phyloP scores from a whole-genome alignment of 257 asterid species.

The Lavandula angustifolia region DNA sequence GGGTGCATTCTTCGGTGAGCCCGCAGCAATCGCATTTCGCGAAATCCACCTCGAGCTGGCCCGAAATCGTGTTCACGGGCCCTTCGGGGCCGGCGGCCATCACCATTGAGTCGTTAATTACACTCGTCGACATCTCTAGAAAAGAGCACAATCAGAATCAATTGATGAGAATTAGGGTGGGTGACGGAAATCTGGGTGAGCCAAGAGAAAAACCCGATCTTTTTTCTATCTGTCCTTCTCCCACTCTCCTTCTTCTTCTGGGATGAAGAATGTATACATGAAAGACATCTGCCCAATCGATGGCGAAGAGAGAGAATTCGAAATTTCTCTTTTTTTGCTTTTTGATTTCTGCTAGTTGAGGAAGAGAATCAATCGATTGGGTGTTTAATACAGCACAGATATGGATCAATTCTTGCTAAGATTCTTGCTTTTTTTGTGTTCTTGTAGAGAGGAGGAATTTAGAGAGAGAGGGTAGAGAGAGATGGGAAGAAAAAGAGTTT shows the following conservation, averaged over 20 bases:
- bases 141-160: conserved; percentile 23
- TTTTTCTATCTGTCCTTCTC: conserved; percentile 55
- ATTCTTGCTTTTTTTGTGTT: conserved; percentile 18
- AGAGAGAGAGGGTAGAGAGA: conserved; percentile 10
- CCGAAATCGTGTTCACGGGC: conserved; percentile 29
- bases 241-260: conserved; percentile 68
- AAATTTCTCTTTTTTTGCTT: neutral
- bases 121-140: conserved; percentile 52
- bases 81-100: conserved; percentile 46
- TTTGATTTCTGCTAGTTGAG: conserved; percentile 5
- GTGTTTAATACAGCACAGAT: neutral
- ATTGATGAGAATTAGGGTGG: too few species aligned
- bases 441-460: neutral
- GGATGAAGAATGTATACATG: conserved; percentile 46
- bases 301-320: neutral
- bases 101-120: conserved; percentile 52
- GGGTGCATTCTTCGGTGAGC: conserved; percentile 84
- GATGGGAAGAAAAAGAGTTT: conserved; percentile 6
- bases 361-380: conserved; percentile 18
- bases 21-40: conserved; percentile 92
- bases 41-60: conserved; percentile 59
- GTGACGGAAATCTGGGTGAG: too few species aligned
- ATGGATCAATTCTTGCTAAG: conserved; percentile 20
- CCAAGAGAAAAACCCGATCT: neutral
- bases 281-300: conserved; percentile 34